phyloP scores from a whole-genome alignment of 2,329 filamentous ascomycete genomes.

The Epichloe hybrida region DNA sequence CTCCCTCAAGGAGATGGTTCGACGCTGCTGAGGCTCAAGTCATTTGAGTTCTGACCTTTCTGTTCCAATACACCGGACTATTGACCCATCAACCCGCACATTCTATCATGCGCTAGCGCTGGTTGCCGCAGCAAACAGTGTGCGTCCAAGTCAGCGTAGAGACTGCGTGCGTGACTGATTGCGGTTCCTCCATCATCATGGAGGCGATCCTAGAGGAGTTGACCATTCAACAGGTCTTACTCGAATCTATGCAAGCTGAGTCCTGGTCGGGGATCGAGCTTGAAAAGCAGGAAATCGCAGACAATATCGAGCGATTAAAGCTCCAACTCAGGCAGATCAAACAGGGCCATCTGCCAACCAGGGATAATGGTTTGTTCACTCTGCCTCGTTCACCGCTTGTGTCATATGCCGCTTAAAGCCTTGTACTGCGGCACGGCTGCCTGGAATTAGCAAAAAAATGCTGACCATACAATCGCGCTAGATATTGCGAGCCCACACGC shows the following conservation, averaged over 20 bases:
- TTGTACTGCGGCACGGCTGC: not conserved
- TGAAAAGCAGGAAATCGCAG: not conserved
- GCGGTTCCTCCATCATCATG: constrained; percentile 8
- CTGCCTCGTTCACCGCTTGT: not conserved
- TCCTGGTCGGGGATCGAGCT: constrained; percentile 18
- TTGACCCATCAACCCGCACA: not conserved
- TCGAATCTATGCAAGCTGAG: constrained; percentile 24
- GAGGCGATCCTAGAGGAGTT: constrained; percentile 27
- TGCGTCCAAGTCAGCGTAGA: constrained; percentile 3
- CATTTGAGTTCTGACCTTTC: not conserved
- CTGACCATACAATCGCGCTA: not conserved
- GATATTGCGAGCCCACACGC: not conserved
- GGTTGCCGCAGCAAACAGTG: not conserved
- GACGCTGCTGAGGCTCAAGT: not conserved
- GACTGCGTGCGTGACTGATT: constrained; percentile 5
- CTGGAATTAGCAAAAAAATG: not conserved
- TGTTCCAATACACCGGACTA: not conserved
- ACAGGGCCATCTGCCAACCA: not conserved
- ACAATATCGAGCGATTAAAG: constrained; percentile 17
- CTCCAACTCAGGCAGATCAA: constrained; percentile 12
- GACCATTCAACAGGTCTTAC: constrained; percentile 27
- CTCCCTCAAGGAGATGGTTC: not conserved
- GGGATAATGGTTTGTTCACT: not conserved
- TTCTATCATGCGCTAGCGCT: not conserved
- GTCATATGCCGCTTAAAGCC: not conserved